phyloP scores from a whole-genome alignment of 169 alveolate genomes.

The Plasmodium reichenowi region DNA sequence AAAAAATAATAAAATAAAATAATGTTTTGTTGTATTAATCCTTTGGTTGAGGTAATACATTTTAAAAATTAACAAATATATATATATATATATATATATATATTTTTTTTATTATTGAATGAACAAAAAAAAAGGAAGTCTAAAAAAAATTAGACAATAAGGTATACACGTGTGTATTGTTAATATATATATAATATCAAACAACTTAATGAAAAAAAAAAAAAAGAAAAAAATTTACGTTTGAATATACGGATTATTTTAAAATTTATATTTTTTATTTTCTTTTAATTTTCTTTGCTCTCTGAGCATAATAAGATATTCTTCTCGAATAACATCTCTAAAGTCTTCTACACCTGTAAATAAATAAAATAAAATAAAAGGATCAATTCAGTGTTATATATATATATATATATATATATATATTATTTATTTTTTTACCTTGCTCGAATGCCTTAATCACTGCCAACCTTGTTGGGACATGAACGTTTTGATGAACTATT shows the following conservation, averaged over 20 bases:
- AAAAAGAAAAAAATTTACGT: not conserved
- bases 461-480: slow-evolving; percentile 83
- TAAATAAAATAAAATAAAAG: not conserved
- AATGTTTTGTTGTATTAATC: no score
- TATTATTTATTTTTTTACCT: slow-evolving; percentile 23
- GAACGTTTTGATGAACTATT: slow-evolving; percentile 78
- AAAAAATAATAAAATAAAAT: no score
- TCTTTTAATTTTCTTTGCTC: slow-evolving; percentile 70
- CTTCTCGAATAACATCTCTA: slow-evolving; percentile 78
- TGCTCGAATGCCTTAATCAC: slow-evolving; percentile 82
- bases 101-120: no score
- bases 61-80: no score
- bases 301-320: slow-evolving; percentile 68
- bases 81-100: no score
- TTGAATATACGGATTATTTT: not conserved
- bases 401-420: not conserved
- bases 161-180: no score
- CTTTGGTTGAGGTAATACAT: no score
- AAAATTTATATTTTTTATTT: slow-evolving; percentile 55
- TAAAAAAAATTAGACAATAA: no score
- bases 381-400: not conserved
- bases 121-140: no score
- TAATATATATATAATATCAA: slow-evolving; percentile 4
- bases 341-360: slow-evolving; percentile 79
- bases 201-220: not conserved